Evolutionary conservation across 192 early-diverging fungal species (phyloP).

Genomic region (Coemansia umbellata): DNA sequence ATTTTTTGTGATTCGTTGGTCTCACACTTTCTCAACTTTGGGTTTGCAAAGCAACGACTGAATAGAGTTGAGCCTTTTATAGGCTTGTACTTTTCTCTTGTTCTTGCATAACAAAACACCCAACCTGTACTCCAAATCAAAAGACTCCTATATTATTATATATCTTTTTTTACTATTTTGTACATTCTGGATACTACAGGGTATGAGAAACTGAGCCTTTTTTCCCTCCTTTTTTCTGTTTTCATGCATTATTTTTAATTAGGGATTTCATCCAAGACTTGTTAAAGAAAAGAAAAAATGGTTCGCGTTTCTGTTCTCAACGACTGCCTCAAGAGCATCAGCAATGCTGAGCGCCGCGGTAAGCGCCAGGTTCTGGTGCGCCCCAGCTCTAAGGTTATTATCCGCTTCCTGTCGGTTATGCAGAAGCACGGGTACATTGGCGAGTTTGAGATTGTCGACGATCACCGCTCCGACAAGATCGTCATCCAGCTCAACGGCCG

Average conservation of each 20-base stretch:
- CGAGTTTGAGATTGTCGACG: slow-evolving; percentile 98
- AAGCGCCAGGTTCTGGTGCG: slow-evolving; percentile 97
- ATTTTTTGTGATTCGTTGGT: too few species aligned
- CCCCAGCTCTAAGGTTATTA: slow-evolving; percentile 96
- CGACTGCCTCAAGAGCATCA: slow-evolving; percentile 98
- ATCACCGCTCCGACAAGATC: slow-evolving; percentile 97
- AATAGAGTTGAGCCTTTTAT: too few species aligned
- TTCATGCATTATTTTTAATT: neutral
- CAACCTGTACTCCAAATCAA: slow-evolving; percentile 4
- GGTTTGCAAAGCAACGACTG: too few species aligned
- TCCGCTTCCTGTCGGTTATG: slow-evolving; percentile 99
- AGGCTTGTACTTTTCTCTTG: too few species aligned
- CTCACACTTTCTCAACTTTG: too few species aligned
- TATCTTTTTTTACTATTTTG: neutral
- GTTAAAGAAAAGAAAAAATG: slow-evolving; percentile 65
- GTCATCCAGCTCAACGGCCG: slow-evolving; percentile 98
- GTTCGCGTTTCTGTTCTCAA: slow-evolving; percentile 94
- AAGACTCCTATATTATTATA: neutral
- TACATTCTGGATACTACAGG: neutral
- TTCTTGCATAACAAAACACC: neutral
- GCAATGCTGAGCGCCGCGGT: slow-evolving; percentile 97
- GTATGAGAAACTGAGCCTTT: slow-evolving; percentile 4
- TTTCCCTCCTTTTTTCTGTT: neutral
- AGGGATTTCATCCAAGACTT: neutral
- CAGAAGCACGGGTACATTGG: slow-evolving; percentile 99